Conservation (phyloP, 2,329 filamentous ascomycete genomes). For the Claviceps sp. region DNA sequence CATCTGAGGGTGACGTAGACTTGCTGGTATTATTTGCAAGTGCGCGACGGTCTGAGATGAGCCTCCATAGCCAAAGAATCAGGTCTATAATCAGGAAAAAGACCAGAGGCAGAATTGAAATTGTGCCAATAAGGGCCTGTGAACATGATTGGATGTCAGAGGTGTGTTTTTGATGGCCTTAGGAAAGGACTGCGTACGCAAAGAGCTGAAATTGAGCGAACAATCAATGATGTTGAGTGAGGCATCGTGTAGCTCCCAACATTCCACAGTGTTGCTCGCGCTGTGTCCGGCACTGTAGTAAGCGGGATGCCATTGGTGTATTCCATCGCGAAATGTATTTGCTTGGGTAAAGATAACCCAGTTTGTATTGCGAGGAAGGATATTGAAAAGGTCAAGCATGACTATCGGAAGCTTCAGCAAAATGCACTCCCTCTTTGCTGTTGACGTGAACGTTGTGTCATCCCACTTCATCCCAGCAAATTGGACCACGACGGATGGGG, state of each 20-base stretch:
- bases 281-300: conserved; percentile 14
- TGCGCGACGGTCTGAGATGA: conserved; percentile 14
- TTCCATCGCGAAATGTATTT: not conserved
- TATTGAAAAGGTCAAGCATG: not conserved
- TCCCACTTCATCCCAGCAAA: too few species aligned
- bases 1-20: not conserved
- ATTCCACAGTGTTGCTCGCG: conserved; percentile 13
- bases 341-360: not conserved
- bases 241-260: conserved; percentile 14
- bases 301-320: not conserved
- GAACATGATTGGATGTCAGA: conserved; percentile 5
- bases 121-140: conserved; percentile 30
- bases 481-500: not conserved
- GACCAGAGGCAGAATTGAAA: conserved; percentile 32
- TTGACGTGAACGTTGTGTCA: not conserved
- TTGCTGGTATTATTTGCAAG: not conserved
- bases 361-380: not conserved
- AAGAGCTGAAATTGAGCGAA: conserved; percentile 23
- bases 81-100: conserved; percentile 38
- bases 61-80: conserved; percentile 38
- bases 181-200: conserved; percentile 19
- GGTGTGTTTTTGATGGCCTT: not conserved
- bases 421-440: not conserved
- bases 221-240: conserved; percentile 16
- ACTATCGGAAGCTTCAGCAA: not conserved